These are phyloP conservation scores for Colletotrichum sp. DNA, from an alignment of 2,329 filamentous ascomycete species.

Conservation along the genomic window DNA sequence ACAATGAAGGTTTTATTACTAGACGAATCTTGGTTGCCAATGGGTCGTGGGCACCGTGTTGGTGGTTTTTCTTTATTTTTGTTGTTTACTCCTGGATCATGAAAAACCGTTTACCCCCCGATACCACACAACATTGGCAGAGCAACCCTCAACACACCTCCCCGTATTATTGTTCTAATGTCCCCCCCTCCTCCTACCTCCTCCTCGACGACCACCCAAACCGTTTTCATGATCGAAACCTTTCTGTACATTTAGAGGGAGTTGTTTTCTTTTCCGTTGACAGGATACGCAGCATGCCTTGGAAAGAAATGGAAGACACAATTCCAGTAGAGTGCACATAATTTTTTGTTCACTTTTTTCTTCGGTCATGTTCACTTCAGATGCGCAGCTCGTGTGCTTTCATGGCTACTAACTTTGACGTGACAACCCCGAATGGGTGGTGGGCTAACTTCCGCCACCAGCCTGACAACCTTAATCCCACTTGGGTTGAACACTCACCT, in stretches of 20 bases:
- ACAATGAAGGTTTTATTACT: background rate
- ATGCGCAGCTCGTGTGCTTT: too few species aligned
- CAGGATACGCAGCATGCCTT: slow-evolving; percentile 21
- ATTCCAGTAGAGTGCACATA: slow-evolving; percentile 23
- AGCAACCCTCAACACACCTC: background rate
- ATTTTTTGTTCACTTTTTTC: background rate
- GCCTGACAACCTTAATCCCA: background rate
- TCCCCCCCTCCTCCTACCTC: background rate
- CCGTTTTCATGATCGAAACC: slow-evolving; percentile 9
- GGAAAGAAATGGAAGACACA: slow-evolving; percentile 23
- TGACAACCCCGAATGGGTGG: background rate
- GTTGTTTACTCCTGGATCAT: background rate
- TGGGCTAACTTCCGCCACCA: background rate
- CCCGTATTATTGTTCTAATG: slow-evolving; percentile 24
- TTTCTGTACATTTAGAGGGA: slow-evolving; percentile 23
- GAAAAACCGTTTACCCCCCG: background rate
- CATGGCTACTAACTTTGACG: background rate
- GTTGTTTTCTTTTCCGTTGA: slow-evolving; percentile 13
- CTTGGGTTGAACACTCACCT: background rate
- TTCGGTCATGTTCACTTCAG: background rate
- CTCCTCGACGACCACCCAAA: background rate
- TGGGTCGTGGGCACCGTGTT: background rate
- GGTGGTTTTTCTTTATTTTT: slow-evolving; percentile 1
- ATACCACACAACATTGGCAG: slow-evolving; percentile 17
- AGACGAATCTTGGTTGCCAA: background rate